Percentiles rank a stretch among this genome's conserved stretches.
phyloP scores from a whole-genome alignment of 108 stramenopile genomes.

The Hondaea fermentalgiana region DNA sequence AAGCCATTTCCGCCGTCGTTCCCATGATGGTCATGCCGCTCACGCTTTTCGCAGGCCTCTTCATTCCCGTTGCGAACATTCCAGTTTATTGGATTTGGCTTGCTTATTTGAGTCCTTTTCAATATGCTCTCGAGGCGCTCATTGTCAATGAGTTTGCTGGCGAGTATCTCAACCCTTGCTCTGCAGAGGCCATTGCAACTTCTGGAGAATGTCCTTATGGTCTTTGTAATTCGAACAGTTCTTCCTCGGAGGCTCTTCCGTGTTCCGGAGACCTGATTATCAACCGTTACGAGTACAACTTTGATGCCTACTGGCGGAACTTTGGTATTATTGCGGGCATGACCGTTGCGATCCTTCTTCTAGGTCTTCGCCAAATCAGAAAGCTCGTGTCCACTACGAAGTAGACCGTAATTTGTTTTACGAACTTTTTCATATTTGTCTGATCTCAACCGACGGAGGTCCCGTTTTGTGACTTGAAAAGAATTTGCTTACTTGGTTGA shows the following conservation, averaged over 20 bases:
- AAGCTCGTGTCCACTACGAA: not conserved
- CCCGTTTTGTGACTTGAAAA: too few relatives aligned
- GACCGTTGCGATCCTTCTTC: not conserved
- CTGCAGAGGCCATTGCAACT: not conserved
- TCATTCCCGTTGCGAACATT: conserved; percentile 11
- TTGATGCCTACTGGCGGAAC: not conserved
- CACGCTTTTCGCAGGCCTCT: not conserved
- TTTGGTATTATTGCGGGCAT: not conserved
- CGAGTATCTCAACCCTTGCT: not conserved
- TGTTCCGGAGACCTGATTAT: not conserved
- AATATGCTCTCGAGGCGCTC: conserved; percentile 5
- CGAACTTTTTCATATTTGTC: too few relatives aligned
- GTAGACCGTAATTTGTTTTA: not conserved
- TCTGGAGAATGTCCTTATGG: not conserved
- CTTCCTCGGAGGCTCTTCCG: not conserved
- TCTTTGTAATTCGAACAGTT: not conserved
- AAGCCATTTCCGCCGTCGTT: not conserved
- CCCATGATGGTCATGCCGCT: conserved; percentile 20
- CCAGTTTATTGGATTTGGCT: not conserved
- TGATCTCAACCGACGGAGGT: too few relatives aligned
- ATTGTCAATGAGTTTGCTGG: conserved; percentile 8
- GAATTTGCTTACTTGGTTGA: too few relatives aligned
- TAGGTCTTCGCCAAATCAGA: not conserved
- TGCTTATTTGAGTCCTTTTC: not conserved
- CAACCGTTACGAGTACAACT: not conserved